A percentile compares a stretch with the other conserved stretches of the same genome.
These are phyloP conservation scores for Corchorus capsularis DNA, from an alignment of 345 rosid species.

Conservation along the genomic window DNA sequence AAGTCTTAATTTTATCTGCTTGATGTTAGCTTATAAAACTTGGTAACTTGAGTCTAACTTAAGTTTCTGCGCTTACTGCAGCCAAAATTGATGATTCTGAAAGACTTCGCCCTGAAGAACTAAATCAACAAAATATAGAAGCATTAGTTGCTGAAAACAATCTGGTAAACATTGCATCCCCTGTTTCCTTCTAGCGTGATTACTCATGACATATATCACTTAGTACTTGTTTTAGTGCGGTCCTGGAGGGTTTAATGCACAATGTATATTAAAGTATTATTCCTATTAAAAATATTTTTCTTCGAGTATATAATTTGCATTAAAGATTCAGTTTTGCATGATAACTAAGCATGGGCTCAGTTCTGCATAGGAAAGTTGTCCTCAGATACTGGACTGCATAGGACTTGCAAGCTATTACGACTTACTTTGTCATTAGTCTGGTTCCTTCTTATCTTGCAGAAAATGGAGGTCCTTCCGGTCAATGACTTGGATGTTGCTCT, in stretches of 20 bases:
- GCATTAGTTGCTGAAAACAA: conserved; percentile 97
- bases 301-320: neutral
- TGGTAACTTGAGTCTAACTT: neutral
- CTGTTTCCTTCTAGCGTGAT: neutral
- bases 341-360: neutral
- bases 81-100: conserved; percentile 82
- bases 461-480: conserved; percentile 99
- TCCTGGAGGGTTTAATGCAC: neutral
- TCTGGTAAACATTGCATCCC: conserved; percentile 51
- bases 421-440: neutral
- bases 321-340: neutral
- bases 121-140: conserved; percentile 97
- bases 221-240: neutral
- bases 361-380: conserved; percentile 12
- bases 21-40: neutral
- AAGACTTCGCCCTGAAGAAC: conserved; percentile 93
- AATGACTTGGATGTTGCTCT: conserved; percentile 91
- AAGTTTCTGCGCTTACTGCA: conserved; percentile 36
- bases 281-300: neutral
- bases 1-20: neutral
- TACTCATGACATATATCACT: conserved; percentile 8
- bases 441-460: conserved; percentile 51
- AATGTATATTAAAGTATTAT: neutral
- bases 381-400: neutral
- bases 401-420: neutral